Evolutionary conservation across 257 asterid species (phyloP), one percentile per base, ranked within the genome.

Genomic region (Thymus quinquecostatus): DNA sequence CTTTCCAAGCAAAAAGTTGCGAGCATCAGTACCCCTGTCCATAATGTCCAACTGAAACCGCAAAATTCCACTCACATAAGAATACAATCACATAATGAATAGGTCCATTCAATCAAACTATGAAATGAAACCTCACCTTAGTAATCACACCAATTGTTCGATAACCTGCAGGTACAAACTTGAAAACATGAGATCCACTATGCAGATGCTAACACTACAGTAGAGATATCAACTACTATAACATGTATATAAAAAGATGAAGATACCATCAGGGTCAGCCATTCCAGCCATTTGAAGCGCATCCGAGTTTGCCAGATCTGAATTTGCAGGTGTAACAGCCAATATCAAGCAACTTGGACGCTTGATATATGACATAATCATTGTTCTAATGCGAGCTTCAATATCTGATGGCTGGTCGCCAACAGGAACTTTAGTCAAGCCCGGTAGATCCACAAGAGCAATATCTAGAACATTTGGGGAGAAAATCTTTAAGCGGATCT

Each of bases 211-310:
- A 49, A 60, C 27, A 58, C 38, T 50, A 27, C 13, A 70, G 59
- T 66, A 14, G 68, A 50, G 8, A 64, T 58, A 62, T 45, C 65
- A 32, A 47, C 48, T 48, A 13, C 30, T 2, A 60, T 5, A 65
- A 32, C 47, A 70, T n/a, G 4, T 68, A 36, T 8, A 58, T n/a
- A 38, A 56, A 53, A 47, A 33, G 74, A 66, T 70, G 56, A 82
- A 69, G 70, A 60, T 78, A 91, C 99, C 99, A 79, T 88, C 98
- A 54, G 98, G 98, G 78, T 95, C 99, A 49, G 98, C 99, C 81
- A 82, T 88, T 81, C 98, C 96, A 68, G 99, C 97, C 89, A 95
- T 95, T 81, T 95, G 99, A 73, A 95, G 98, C 70, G 99, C 99
- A 80, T 95, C 99, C 48, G 99, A 95, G 78, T 92, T 95, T 69